Percentiles rank a stretch among this genome's conserved stretches.
Evolutionary conservation across 306 rosid genomes (phyloP).

Genomic region (Begonia masoniana): DNA sequence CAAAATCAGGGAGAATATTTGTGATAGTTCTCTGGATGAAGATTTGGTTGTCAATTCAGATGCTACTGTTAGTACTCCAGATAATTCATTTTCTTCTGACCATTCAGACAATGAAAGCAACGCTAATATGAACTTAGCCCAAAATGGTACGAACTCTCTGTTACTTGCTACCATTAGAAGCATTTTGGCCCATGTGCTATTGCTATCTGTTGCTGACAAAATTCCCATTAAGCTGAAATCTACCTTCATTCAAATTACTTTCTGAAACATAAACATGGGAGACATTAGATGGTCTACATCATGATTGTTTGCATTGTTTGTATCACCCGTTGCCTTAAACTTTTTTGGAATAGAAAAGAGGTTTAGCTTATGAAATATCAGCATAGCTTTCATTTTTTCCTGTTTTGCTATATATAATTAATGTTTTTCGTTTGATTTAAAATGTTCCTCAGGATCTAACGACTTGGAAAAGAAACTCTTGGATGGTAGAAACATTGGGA

Average conservation of each 20-base stretch:
- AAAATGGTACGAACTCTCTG: constrained; percentile 15
- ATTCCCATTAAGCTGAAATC: no score
- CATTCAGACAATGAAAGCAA: constrained; percentile 61
- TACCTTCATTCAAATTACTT: no score
- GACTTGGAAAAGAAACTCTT: constrained; percentile 18
- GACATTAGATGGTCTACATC: no score
- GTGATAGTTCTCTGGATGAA: constrained; percentile 42
- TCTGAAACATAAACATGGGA: no score
- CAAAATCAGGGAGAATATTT: constrained; percentile 37
- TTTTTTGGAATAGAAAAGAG: no score
- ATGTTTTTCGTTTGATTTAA: constrained; percentile 13
- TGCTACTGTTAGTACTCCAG: constrained; percentile 50
- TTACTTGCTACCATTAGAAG: no score
- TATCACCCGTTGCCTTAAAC: no score
- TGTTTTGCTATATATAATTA: constrained; percentile 6
- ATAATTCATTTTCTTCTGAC: constrained; percentile 36
- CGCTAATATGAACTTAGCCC: constrained; percentile 25
- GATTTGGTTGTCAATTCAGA: constrained; percentile 22
- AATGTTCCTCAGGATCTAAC: constrained; percentile 31
- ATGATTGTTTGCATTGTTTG: no score
- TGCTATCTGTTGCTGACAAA: no score
- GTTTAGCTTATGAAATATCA: not conserved
- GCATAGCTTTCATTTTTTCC: not conserved
- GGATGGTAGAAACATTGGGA: constrained; percentile 25
- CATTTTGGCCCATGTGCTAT: no score